Conservation (phyloP, 1,139 yeast species). For the Yamadazyma friedrichii region DNA sequence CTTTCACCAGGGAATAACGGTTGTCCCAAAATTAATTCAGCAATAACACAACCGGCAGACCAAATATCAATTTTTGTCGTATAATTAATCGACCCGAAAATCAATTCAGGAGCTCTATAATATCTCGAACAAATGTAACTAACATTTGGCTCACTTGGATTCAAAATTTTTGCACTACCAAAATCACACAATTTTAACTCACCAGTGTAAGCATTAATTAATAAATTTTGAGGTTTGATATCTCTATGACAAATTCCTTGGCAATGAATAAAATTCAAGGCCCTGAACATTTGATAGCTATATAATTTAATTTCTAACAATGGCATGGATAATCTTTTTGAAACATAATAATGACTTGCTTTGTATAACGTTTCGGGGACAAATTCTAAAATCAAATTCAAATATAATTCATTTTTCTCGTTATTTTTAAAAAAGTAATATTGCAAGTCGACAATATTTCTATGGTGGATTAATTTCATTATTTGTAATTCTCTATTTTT, state of each 20-base stretch:
- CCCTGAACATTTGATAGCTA: conserved; percentile 88
- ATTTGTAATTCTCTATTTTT: conserved; percentile 95
- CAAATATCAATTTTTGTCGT: conserved; percentile 97
- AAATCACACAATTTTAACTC: conserved; percentile 75
- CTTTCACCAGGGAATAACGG: conserved; percentile 98
- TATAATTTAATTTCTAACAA: conserved; percentile 83
- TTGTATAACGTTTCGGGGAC: conserved; percentile 94
- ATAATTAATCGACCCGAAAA: conserved; percentile 87
- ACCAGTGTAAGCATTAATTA: conserved; percentile 68
- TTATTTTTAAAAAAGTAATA: conserved; percentile 86
- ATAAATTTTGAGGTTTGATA: conserved; percentile 75
- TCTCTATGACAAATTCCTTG: conserved; percentile 94
- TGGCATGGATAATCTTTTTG: conserved; percentile 83
- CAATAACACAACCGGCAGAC: conserved; percentile 99
- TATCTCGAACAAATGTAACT: conserved; percentile 79
- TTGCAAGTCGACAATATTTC: conserved; percentile 83
- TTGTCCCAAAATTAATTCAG: conserved; percentile 90
- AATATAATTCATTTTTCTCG: conserved; percentile 75
- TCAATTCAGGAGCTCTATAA: conserved; percentile 83
- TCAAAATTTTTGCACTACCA: conserved; percentile 78
- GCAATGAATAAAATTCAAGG: conserved; percentile 87
- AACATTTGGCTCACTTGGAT: conserved; percentile 71
- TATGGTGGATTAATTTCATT: conserved; percentile 86
- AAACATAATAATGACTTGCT: conserved; percentile 79
- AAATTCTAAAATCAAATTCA: conserved; percentile 85